Percentiles rank a stretch among this genome's conserved stretches.
phyloP scores from a whole-genome alignment of 495 filamentous ascomycete genomes.

The Penicillium cinerascens region DNA sequence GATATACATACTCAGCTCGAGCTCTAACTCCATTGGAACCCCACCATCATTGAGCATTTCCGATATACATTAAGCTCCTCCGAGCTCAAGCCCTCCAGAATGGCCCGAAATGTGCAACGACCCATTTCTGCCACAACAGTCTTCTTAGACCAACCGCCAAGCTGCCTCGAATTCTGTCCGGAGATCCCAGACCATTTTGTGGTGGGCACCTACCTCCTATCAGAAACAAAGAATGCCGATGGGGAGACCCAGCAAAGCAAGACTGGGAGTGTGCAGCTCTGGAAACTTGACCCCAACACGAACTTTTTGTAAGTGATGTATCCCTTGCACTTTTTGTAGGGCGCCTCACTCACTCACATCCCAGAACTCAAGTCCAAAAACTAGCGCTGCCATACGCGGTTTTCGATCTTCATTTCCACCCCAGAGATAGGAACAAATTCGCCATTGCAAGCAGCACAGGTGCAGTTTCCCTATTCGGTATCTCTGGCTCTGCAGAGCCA shows the following conservation, averaged over 20 bases:
- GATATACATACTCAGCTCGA: not conserved
- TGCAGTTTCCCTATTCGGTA: conserved; percentile 59
- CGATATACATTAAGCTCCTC: not conserved
- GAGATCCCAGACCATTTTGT: conserved; percentile 62
- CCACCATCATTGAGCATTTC: not conserved
- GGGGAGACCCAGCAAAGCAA: conserved; percentile 51
- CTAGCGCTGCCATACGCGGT: conserved; percentile 63
- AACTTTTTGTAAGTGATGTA: conserved; percentile 46
- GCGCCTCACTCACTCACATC: not conserved
- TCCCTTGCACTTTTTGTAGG: not conserved
- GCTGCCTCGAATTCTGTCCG: conserved; percentile 81
- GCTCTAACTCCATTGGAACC: not conserved
- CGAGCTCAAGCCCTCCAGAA: not conserved
- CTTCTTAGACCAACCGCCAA: conserved; percentile 62
- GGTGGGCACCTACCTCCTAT: conserved; percentile 81
- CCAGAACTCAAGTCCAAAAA: conserved; percentile 39
- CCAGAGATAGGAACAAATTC: conserved; percentile 49
- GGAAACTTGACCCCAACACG: conserved; percentile 46
- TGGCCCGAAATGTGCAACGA: conserved; percentile 17
- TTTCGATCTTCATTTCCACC: conserved; percentile 82
- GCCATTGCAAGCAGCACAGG: conserved; percentile 74
- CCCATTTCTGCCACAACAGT: conserved; percentile 35
- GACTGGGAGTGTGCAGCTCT: conserved; percentile 69
- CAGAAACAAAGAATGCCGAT: conserved; percentile 41
- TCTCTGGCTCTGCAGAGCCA: conserved; percentile 15